These are phyloP conservation scores for Psilocybe subaeruginosa DNA, from an alignment of 768 basidiomycete genomes.

Conservation along the genomic window DNA sequence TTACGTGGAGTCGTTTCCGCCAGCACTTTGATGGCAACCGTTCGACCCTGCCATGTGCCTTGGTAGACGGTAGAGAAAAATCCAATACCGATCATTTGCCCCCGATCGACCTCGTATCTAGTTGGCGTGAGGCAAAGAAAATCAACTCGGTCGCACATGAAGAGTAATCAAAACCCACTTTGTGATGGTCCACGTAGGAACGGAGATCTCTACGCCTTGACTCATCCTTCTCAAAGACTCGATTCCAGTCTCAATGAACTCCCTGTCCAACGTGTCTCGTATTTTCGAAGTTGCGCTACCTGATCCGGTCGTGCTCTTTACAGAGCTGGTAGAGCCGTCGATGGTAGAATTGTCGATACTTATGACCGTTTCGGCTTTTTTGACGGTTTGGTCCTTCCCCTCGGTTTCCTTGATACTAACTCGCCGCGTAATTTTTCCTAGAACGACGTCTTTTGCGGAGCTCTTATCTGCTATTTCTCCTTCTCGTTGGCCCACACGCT, in stretches of 20 bases:
- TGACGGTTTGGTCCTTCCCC: not conserved
- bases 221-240: slow-evolving; percentile 72
- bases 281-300: slow-evolving; percentile 15
- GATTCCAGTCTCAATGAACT: slow-evolving; percentile 74
- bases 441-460: slow-evolving; percentile 15
- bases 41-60: slow-evolving; percentile 70
- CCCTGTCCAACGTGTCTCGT: slow-evolving; percentile 61
- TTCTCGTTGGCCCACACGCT: slow-evolving; percentile 23
- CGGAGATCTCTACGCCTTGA: slow-evolving; percentile 33
- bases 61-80: slow-evolving; percentile 79
- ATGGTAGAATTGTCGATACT: slow-evolving; percentile 28
- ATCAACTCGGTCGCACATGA: too few relatives aligned
- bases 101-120: slow-evolving; percentile 76
- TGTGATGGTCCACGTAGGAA: slow-evolving; percentile 82
- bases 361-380: slow-evolving; percentile 26
- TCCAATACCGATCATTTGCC: slow-evolving; percentile 69
- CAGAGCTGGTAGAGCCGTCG: slow-evolving; percentile 21
- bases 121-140: not conserved
- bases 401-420: slow-evolving; percentile 20
- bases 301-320: slow-evolving; percentile 3
- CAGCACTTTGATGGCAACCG: slow-evolving; percentile 76
- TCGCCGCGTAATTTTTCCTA: slow-evolving; percentile 21
- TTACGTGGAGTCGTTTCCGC: slow-evolving; percentile 59
- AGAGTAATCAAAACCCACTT: slow-evolving; percentile 36
- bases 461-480: slow-evolving; percentile 2